phyloP scores from a whole-genome alignment of 1,284 basidiomycete species.

The Xerocomus amazonicus region DNA sequence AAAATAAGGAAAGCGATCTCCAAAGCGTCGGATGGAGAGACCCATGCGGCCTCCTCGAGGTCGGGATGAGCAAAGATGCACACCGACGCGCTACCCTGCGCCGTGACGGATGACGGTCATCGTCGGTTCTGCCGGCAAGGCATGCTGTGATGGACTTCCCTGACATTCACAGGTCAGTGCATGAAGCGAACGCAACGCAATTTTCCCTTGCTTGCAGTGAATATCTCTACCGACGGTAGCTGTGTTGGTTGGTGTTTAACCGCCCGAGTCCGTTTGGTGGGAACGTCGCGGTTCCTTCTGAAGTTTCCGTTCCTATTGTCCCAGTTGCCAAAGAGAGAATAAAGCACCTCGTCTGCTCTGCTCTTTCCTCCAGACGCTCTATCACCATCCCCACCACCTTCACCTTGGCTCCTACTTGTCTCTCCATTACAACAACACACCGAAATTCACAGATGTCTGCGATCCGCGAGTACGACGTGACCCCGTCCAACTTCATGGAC shows the following conservation, averaged over 20 bases:
- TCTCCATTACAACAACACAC: background rate
- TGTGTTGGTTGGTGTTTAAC: constrained; percentile 1
- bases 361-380: constrained; percentile 26
- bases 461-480: constrained; percentile 27
- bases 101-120: constrained; percentile 10
- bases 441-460: constrained; percentile 17
- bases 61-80: constrained; percentile 6
- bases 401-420: constrained; percentile 4
- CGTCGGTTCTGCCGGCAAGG: constrained; percentile 17
- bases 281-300: constrained; percentile 23
- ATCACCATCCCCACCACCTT: constrained; percentile 22
- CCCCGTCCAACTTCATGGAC: constrained; percentile 8
- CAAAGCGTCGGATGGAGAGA: constrained; percentile 11
- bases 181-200: constrained; percentile 9
- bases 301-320: constrained; percentile 29
- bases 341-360: constrained; percentile 24
- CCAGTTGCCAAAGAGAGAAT: constrained; percentile 35
- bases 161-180: constrained; percentile 2
- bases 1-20: constrained; percentile 15
- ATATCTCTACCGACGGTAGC: constrained; percentile 6
- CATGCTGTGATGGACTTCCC: constrained; percentile 19
- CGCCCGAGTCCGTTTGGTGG: constrained; percentile 26
- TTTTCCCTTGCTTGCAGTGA: background rate
- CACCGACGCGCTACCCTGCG: constrained; percentile 9
- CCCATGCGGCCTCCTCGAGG: constrained; percentile 30